Evolutionary conservation across 805 yeast genomes (phyloP).

Genomic region (Candida jianshihensis): DNA sequence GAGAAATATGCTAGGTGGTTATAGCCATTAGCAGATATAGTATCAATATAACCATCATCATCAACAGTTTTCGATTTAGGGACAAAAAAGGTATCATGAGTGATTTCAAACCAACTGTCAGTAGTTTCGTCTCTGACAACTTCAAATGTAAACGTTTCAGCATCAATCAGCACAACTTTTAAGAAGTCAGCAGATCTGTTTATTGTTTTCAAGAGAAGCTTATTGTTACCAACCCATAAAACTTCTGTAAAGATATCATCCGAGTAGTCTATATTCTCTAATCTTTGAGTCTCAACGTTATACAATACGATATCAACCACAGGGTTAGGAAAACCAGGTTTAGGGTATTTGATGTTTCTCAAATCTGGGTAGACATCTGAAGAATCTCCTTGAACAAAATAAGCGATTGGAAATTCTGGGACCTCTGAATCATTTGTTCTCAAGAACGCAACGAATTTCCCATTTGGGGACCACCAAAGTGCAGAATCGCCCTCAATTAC

Average conservation of each 20-base stretch:
- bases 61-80: constrained; percentile 42
- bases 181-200: constrained; percentile 63
- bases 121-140: constrained; percentile 42
- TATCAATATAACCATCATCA: constrained; percentile 74
- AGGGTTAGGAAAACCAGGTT: constrained; percentile 77
- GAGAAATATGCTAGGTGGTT: constrained; percentile 80
- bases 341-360: constrained; percentile 67
- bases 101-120: constrained; percentile 72
- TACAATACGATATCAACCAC: constrained; percentile 46
- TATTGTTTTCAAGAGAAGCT: constrained; percentile 48
- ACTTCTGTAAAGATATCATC: constrained; percentile 54
- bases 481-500: constrained; percentile 65
- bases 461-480: constrained; percentile 83
- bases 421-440: constrained; percentile 70
- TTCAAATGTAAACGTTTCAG: constrained; percentile 27
- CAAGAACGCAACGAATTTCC: constrained; percentile 55
- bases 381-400: constrained; percentile 52
- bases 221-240: constrained; percentile 55
- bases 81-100: constrained; percentile 52
- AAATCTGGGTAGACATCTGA: constrained; percentile 53
- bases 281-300: constrained; percentile 24
- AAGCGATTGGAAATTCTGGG: constrained; percentile 67
- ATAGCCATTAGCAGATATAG: constrained; percentile 54
- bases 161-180: constrained; percentile 49
- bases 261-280: constrained; percentile 36